Conservation (phyloP, 208 protist species). For the Trypanosoma mega region DNA sequence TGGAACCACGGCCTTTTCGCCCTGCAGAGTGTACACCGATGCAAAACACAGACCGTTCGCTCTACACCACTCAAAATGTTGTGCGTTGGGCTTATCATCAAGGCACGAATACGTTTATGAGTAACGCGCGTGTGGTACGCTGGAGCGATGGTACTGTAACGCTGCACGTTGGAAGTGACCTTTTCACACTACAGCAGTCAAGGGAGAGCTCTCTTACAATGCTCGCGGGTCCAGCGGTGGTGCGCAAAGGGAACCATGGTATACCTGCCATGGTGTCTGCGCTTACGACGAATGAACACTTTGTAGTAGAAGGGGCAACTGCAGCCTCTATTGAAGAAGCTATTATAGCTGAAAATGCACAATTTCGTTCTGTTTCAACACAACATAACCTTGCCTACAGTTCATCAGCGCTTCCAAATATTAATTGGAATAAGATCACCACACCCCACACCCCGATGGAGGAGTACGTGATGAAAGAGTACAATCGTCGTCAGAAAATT, state of each 20-base stretch:
- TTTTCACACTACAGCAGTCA: conserved; percentile 49
- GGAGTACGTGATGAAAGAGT: conserved; percentile 79
- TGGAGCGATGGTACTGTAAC: conserved; percentile 85
- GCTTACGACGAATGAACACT: conserved; percentile 47
- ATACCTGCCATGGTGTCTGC: conserved; percentile 56
- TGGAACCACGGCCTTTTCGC: conserved; percentile 72
- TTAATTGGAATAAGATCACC: conserved; percentile 68
- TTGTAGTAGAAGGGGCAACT: conserved; percentile 54
- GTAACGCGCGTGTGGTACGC: conserved; percentile 77
- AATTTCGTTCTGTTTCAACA: conserved; percentile 33
- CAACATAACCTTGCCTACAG: conserved; percentile 53
- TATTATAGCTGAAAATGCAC: conserved; percentile 56
- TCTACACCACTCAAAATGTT: conserved; percentile 86
- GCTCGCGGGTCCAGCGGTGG: conserved; percentile 38
- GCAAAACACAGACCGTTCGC: conserved; percentile 62
- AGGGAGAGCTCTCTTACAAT: conserved; percentile 55
- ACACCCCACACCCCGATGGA: conserved; percentile 48
- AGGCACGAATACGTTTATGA: conserved; percentile 45
- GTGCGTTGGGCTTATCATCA: conserved; percentile 67
- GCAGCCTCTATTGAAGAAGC: conserved; percentile 73
- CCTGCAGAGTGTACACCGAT: conserved; percentile 43
- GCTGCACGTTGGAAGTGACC: conserved; percentile 78
- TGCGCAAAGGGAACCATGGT: conserved; percentile 45
- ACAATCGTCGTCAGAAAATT: conserved; percentile 62
- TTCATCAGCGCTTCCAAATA: conserved; percentile 41